Evolutionary conservation across 2,329 filamentous ascomycete species (phyloP).

Genomic region (Penicillium sp.): DNA sequence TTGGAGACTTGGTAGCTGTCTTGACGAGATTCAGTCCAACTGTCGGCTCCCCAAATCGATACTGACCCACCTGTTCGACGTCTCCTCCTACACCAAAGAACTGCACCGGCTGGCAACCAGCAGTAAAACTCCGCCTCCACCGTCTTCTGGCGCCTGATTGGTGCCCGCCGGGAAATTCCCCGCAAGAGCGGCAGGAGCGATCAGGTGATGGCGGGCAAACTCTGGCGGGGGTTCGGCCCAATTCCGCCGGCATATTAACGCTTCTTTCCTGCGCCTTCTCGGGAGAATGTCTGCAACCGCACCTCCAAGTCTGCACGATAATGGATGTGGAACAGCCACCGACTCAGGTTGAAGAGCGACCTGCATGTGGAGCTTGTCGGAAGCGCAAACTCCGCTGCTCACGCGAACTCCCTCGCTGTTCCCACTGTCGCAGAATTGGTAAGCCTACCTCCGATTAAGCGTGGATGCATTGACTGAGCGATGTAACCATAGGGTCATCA

Average conservation of each 20-base stretch:
- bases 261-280: too few species aligned
- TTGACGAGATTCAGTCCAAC: too few species aligned
- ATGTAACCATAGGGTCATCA: slow-evolving; percentile 4
- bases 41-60: too few species aligned
- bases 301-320: not conserved
- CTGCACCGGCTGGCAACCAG: too few species aligned
- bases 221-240: not conserved
- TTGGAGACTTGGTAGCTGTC: too few species aligned
- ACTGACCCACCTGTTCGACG: too few species aligned
- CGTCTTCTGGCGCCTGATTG: not conserved
- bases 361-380: slow-evolving; percentile 13
- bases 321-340: not conserved
- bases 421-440: slow-evolving; percentile 13
- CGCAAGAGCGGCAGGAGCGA: not conserved
- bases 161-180: not conserved
- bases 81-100: too few species aligned
- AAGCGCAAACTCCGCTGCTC: slow-evolving; percentile 9
- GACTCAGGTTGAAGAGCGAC: not conserved
- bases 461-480: not conserved
- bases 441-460: not conserved
- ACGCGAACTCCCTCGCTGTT: slow-evolving; percentile 7
- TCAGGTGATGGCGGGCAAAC: not conserved
- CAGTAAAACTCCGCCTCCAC: too few species aligned
- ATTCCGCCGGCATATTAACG: not conserved
- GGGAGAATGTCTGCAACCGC: too few species aligned